A percentile compares a stretch with the other conserved stretches of the same genome.
phyloP scores from a whole-genome alignment of 2,329 filamentous ascomycete species.

The Clarireedia monteithiana region DNA sequence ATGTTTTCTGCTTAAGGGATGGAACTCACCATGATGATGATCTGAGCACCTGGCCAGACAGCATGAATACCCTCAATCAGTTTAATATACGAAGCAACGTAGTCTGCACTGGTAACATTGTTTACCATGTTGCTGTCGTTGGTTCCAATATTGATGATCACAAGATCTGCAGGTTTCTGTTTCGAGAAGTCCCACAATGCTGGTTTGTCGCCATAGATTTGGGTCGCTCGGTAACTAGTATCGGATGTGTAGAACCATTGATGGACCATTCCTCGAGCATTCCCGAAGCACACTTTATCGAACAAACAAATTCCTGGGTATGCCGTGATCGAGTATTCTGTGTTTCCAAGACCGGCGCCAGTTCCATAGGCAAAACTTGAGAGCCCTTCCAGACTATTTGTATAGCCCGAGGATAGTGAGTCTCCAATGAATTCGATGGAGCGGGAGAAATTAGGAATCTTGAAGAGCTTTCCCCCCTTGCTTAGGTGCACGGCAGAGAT shows the following conservation, averaged over 20 bases:
- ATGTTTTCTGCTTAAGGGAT: slow-evolving; percentile 28
- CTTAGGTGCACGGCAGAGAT: slow-evolving; percentile 44
- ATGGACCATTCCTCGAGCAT: slow-evolving; percentile 40
- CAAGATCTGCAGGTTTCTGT: slow-evolving; percentile 36
- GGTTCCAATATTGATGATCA: slow-evolving; percentile 40
- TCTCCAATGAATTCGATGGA: slow-evolving; percentile 38
- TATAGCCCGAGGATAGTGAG: slow-evolving; percentile 47
- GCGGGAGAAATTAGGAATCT: slow-evolving; percentile 31
- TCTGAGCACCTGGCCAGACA: slow-evolving; percentile 38
- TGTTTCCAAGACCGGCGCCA: slow-evolving; percentile 47
- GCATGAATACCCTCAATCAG: slow-evolving; percentile 40
- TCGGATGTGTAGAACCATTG: slow-evolving; percentile 53
- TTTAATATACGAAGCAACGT: slow-evolving; percentile 36
- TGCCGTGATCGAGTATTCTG: slow-evolving; percentile 50
- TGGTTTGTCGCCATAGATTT: slow-evolving; percentile 27
- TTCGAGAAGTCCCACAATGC: slow-evolving; percentile 34
- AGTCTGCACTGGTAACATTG: slow-evolving; percentile 32
- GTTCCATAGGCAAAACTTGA: slow-evolving; percentile 49
- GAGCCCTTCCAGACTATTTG: slow-evolving; percentile 49
- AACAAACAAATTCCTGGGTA: slow-evolving; percentile 51
- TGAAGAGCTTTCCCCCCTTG: slow-evolving; percentile 37
- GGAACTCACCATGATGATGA: slow-evolving; percentile 37
- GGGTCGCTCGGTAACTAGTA: slow-evolving; percentile 32
- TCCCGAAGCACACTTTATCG: slow-evolving; percentile 49
- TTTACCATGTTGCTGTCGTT: slow-evolving; percentile 39